Conservation (phyloP, 129 eudicot species). For the Escallonia herrerae region DNA sequence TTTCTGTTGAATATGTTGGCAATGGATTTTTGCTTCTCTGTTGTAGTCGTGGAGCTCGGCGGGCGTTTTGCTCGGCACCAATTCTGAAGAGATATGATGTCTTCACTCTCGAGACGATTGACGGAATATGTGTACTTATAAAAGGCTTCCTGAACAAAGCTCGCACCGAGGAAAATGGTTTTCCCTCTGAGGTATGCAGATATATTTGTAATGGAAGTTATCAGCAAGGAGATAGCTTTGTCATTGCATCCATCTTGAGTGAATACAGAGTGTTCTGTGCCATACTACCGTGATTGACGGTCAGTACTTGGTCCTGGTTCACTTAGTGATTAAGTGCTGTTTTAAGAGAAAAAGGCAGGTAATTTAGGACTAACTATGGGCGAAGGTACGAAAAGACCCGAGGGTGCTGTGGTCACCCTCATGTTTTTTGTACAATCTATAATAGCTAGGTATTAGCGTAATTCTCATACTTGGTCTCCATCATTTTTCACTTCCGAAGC, state of each 20-base stretch:
- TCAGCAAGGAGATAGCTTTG: not conserved
- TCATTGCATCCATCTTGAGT: not conserved
- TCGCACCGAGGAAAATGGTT: conserved; percentile 52
- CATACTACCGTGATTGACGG: not conserved
- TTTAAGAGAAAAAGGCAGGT: not conserved
- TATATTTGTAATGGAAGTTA: not conserved
- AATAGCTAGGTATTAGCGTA: too few relatives aligned
- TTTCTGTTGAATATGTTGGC: too few relatives aligned
- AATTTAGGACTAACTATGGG: not conserved
- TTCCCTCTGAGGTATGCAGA: conserved; percentile 47
- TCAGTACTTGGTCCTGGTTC: not conserved
- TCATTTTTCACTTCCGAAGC: too few relatives aligned
- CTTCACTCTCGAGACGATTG: conserved; percentile 53
- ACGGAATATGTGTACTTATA: conserved; percentile 44
- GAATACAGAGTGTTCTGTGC: not conserved
- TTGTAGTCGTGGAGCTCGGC: conserved; percentile 30
- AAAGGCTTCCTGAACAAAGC: conserved; percentile 46
- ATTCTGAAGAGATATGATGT: conserved; percentile 38
- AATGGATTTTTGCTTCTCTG: conserved; percentile 2
- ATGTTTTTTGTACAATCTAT: too few relatives aligned
- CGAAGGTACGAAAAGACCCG: too few relatives aligned
- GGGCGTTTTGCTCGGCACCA: conserved; percentile 57
- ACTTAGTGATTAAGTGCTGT: not conserved
- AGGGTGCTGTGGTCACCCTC: too few relatives aligned
- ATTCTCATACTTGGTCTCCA: too few relatives aligned